Base-by-base conservation (phyloP, 2,329 filamentous ascomycete species). In the Cladosporium sp. region DNA sequence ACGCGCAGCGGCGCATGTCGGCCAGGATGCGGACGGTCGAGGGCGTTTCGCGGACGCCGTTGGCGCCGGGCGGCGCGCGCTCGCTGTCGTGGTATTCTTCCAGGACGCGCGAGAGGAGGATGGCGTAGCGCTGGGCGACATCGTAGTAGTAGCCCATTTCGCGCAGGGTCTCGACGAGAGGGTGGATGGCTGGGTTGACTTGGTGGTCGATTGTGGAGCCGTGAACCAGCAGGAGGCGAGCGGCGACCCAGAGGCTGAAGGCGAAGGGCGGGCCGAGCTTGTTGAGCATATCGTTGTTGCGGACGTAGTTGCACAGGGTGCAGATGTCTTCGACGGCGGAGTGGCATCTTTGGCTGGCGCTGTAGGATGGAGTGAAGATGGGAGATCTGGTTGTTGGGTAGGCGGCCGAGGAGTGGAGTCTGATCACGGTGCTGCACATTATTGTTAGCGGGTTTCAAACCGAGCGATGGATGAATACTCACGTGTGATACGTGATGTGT, bases 221-320 rank as follows among this genome's bases (percentile, higher is more conserved):
- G 76, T 97, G 93, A 2, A 97, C 93, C 10, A 97, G 88, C 5
- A 96, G 83, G 3, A 97, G 84, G 3, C 93, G 89, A 6, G 93
- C 92, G 3, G 91, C 92, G 18, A 97, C 93, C 93, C 93, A 97
- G 1, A 97, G 83, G 0, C 91, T 93, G 75, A 97, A 97, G 3
- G 93, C 93, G 75, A 97, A 97, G 0, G 92, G 93, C 0, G 93
- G 93, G 0, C 93, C 93, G 18, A 97, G 86, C 75, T 93, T 93
- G 59, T 88, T 84, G 23, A 97, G 83, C 76, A 96, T 85, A 61
- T 85, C 85, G 71, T 92, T 90, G 67, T 87, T 87, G 31, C 91
- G 85, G 14, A 96, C 92, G 72, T 92, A 93, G 67, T 91, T 89
- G 67, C 89, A 90, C 1, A 97, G 83, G 0, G 89, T 88, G 44